Conservation (phyloP, 1,139 yeast genomes). For the Scheffersomyces parashehatae region DNA sequence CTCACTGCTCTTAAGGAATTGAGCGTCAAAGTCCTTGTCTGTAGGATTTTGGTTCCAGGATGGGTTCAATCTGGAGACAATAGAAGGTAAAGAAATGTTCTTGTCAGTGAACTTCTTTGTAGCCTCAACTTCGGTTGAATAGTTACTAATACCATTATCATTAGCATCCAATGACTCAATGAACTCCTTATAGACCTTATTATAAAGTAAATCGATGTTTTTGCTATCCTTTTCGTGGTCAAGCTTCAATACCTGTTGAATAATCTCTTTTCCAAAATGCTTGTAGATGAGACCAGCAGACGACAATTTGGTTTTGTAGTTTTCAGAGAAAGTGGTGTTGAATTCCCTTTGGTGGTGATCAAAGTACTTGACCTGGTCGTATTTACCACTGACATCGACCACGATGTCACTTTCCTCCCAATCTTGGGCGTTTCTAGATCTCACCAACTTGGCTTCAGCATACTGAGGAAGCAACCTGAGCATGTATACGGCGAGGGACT, state of each 20-base stretch:
- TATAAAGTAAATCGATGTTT: conserved; percentile 61
- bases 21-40: conserved; percentile 65
- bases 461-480: conserved; percentile 71
- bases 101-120: conserved; percentile 48
- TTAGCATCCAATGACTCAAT: conserved; percentile 90
- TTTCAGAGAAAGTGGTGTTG: conserved; percentile 35
- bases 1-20: conserved; percentile 69
- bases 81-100: conserved; percentile 74
- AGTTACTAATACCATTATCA: conserved; percentile 88
- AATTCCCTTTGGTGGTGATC: conserved; percentile 92
- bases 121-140: conserved; percentile 52
- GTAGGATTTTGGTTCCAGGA: conserved; percentile 71
- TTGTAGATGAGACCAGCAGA: conserved; percentile 94
- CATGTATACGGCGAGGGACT: conserved; percentile 92
- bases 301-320: conserved; percentile 69
- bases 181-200: conserved; percentile 78
- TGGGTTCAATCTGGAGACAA: conserved; percentile 79
- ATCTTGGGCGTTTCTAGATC: conserved; percentile 79
- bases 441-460: conserved; percentile 63
- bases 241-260: conserved; percentile 42
- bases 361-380: conserved; percentile 82
- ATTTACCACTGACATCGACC: conserved; percentile 93
- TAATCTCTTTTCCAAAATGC: conserved; percentile 86
- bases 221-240: conserved; percentile 28
- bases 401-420: conserved; percentile 91